These are phyloP conservation scores for Vitis cinerea DNA, from an alignment of 164 flowering plant species.

Conservation along the genomic window DNA sequence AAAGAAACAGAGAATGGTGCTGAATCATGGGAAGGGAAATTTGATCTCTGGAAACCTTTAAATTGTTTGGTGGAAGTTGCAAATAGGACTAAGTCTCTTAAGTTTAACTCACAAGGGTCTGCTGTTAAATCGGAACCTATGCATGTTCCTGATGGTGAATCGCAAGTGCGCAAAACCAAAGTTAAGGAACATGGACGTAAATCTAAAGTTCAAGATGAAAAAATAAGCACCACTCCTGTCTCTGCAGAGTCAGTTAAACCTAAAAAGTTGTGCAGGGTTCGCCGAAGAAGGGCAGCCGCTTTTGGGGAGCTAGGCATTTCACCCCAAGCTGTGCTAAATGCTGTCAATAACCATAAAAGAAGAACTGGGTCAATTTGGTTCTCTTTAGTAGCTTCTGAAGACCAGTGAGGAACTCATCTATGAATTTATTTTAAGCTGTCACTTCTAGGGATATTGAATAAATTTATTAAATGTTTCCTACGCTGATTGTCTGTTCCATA, in stretches of 20 bases:
- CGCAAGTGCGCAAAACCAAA: slow-evolving; percentile 37
- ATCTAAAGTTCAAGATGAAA: slow-evolving; percentile 44
- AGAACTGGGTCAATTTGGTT: slow-evolving; percentile 80
- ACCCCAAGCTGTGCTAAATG: slow-evolving; percentile 56
- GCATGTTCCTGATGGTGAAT: slow-evolving; percentile 27
- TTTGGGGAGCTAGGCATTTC: slow-evolving; percentile 29
- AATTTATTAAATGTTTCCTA: not conserved
- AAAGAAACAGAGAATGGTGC: slow-evolving; percentile 41
- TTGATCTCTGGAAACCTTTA: slow-evolving; percentile 86
- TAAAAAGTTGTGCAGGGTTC: slow-evolving; percentile 46
- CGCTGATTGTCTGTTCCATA: slow-evolving; percentile 8
- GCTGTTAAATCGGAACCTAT: slow-evolving; percentile 35
- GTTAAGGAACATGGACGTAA: slow-evolving; percentile 43
- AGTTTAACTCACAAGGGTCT: slow-evolving; percentile 41
- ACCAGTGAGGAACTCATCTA: slow-evolving; percentile 56
- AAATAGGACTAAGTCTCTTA: slow-evolving; percentile 70
- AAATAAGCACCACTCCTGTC: slow-evolving; percentile 23
- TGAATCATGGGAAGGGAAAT: slow-evolving; percentile 54
- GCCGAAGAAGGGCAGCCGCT: slow-evolving; percentile 42
- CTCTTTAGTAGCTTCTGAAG: slow-evolving; percentile 69
- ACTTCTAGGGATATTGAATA: too few species aligned
- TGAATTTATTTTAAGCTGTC: not conserved
- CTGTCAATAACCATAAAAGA: slow-evolving; percentile 37
- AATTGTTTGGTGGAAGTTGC: slow-evolving; percentile 92
- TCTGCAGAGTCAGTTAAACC: slow-evolving; percentile 45